A percentile compares a stretch with the other conserved stretches of the same genome.
These are phyloP conservation scores for Stagonosporopsis rhizophila DNA, from an alignment of 2,329 filamentous ascomycete species.

Conservation along the genomic window DNA sequence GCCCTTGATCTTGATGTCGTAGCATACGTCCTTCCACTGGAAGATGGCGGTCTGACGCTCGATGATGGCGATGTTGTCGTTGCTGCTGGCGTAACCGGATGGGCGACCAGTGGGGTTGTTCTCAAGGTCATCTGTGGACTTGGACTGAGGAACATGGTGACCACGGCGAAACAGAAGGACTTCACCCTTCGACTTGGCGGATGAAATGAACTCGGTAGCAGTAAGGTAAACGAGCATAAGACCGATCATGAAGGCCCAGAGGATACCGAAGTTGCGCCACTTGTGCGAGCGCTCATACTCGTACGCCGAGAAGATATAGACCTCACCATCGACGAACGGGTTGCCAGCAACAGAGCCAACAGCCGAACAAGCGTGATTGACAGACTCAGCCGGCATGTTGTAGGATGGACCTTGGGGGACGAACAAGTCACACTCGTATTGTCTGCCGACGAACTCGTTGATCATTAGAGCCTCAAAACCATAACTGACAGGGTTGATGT, in stretches of 20 bases:
- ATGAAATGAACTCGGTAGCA: slow-evolving; percentile 56
- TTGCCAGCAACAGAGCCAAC: slow-evolving; percentile 53
- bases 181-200: slow-evolving; percentile 61
- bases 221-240: slow-evolving; percentile 53
- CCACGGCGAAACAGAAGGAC: slow-evolving; percentile 59
- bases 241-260: slow-evolving; percentile 54
- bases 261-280: slow-evolving; percentile 58
- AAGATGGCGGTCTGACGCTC: slow-evolving; percentile 77
- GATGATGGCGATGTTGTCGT: slow-evolving; percentile 56
- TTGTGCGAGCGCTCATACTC: slow-evolving; percentile 49
- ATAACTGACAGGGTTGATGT: slow-evolving; percentile 79
- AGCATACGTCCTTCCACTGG: slow-evolving; percentile 86
- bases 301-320: slow-evolving; percentile 46
- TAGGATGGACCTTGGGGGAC: slow-evolving; percentile 55
- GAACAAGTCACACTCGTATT: slow-evolving; percentile 61
- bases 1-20: slow-evolving; percentile 78
- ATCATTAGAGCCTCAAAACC: slow-evolving; percentile 81
- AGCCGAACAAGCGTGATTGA: slow-evolving; percentile 49
- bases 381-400: slow-evolving; percentile 31
- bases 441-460: slow-evolving; percentile 77
- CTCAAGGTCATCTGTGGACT: slow-evolving; percentile 52
- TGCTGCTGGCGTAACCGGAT: slow-evolving; percentile 45
- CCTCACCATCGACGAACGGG: slow-evolving; percentile 49
- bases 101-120: slow-evolving; percentile 40
- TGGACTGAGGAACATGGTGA: slow-evolving; percentile 59